phyloP scores from a whole-genome alignment of 106 monocot genomes.

The Triglochin maritima region DNA sequence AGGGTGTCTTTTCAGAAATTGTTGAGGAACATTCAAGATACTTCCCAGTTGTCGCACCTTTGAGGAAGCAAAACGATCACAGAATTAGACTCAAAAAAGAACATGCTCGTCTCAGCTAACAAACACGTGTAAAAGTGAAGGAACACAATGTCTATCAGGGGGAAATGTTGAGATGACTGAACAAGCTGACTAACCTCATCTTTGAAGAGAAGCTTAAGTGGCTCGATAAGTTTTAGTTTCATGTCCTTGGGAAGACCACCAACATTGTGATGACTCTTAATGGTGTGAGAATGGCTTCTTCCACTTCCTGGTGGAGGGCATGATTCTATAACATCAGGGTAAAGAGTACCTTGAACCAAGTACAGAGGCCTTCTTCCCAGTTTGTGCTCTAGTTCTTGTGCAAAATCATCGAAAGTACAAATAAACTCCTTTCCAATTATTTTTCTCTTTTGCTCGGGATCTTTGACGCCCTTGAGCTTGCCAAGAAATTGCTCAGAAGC shows the following conservation, averaged over 20 bases:
- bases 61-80: background rate
- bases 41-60: conserved; percentile 83
- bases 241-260: conserved; percentile 94
- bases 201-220: conserved; percentile 93
- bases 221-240: conserved; percentile 94
- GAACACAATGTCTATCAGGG: background rate
- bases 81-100: background rate
- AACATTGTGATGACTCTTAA: conserved; percentile 98
- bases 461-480: conserved; percentile 76
- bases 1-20: conserved; percentile 92
- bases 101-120: background rate
- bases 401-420: conserved; percentile 79
- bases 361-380: conserved; percentile 53
- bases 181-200: conserved; percentile 52
- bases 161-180: background rate
- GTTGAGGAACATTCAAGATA: conserved; percentile 76
- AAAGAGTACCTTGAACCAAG: conserved; percentile 92
- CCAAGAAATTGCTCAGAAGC: conserved; percentile 79
- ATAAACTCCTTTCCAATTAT: conserved; percentile 95
- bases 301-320: conserved; percentile 98
- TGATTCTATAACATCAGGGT: conserved; percentile 97
- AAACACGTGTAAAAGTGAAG: background rate
- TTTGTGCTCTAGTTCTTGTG: conserved; percentile 49
- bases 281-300: conserved; percentile 88
- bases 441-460: conserved; percentile 90